Base-by-base conservation (phyloP, 768 basidiomycete genomes). In the Mycena polygramma region DNA sequence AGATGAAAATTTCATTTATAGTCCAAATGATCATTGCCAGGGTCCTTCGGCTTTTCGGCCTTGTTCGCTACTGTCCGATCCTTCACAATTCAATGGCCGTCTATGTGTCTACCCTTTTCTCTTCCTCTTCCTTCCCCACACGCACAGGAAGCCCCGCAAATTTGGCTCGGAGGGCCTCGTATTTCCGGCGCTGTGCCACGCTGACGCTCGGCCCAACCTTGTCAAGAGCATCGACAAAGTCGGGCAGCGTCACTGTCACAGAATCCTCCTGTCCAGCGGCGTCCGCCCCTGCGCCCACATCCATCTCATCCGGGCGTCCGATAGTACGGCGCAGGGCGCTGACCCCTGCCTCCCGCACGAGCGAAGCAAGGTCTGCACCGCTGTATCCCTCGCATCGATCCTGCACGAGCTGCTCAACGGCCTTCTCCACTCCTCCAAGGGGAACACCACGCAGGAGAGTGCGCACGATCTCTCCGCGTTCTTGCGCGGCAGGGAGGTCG, bases 131-230 rank as follows among this genome's bases (percentile, higher is more conserved):
- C 60, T 84, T 85, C 37, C 81, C 86, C 19, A 78, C 77, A 26
- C 87, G 79, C 45, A 91, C 86, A 36, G 92, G 91, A 41, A 94
- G 79, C 1, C 96, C 96, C 10, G 94, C 91, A 77, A 97, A 95
- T 78, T 93, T 96, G 43, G 89, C 88, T 70, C 93, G 83, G 69
- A 98, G 82, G 19, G 87, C 84, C 77, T 95, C 91, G 76, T 98
- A 99, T 81, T 91, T 92, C 76, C 88, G 83, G 77, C 95, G 86
- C 84, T 99, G 97, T 30, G 87, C 86, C 11, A 80, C 83, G 54
- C 91, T 92, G 22, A 99, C 97, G 79, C 95, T 97, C 17, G 96
- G 97, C 54, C 87, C 85, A 17, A 98, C 91, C 80, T 96, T 97
- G 37, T 88, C 88, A 74, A 94, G 79, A 26, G 97, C 97, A 8